Conservation (phyloP, 2,329 filamentous ascomycete species). For the Monosporascus sp. region DNA sequence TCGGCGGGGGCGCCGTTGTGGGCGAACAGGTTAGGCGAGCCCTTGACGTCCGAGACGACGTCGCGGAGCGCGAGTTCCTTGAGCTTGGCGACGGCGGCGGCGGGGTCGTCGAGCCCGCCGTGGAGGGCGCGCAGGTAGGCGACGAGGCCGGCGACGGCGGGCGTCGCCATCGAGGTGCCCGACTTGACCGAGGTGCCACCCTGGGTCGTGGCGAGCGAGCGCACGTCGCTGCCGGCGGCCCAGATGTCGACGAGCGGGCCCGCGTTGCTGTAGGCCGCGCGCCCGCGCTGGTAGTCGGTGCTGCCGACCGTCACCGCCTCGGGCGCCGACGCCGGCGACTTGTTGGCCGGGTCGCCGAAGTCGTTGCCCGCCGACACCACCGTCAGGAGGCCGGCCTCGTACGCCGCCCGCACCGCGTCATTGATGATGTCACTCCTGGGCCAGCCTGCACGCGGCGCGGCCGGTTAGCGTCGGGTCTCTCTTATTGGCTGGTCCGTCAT, state of each 20-base stretch:
- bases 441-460: neutral
- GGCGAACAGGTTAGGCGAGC: neutral
- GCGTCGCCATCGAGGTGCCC: conserved; percentile 51
- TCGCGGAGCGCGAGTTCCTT: neutral
- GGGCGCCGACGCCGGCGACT: conserved; percentile 41
- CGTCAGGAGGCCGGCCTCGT: conserved; percentile 39
- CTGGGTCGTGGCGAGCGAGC: conserved; percentile 36
- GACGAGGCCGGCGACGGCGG: conserved; percentile 46
- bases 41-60: neutral
- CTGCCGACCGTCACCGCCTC: conserved; percentile 47
- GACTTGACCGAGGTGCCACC: conserved; percentile 24
- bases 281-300: conserved; percentile 29
- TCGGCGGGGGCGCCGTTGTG: neutral
- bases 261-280: conserved; percentile 44
- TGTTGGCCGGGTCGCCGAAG: conserved; percentile 27
- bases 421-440: conserved; percentile 31
- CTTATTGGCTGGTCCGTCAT: no score
- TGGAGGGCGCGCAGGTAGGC: conserved; percentile 33
- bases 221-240: conserved; percentile 33
- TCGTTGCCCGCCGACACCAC: conserved; percentile 50
- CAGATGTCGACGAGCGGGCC: conserved; percentile 37
- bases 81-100: neutral
- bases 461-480: no score
- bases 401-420: conserved; percentile 39
- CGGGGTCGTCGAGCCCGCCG: neutral